Evolutionary conservation across 495 filamentous ascomycete genomes (phyloP).

Genomic region (Trichoderma gamsii): DNA sequence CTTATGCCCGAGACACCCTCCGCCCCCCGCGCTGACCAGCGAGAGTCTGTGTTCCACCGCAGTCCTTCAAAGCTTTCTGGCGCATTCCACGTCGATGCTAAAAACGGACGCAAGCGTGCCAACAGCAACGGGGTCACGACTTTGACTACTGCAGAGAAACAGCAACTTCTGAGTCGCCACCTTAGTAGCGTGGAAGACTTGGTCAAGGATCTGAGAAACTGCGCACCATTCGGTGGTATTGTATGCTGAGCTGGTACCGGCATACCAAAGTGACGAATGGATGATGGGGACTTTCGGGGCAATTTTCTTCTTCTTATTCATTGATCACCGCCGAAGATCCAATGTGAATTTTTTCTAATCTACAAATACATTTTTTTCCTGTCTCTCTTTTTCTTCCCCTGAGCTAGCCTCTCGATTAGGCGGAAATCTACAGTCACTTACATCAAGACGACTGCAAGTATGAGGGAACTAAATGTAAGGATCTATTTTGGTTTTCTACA

Average conservation of each 20-base stretch:
- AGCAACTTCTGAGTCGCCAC: constrained; percentile 70
- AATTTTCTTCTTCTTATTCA: constrained; percentile 2
- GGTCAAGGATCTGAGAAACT: constrained; percentile 82
- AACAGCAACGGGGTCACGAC: constrained; percentile 43
- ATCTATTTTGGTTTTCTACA: not conserved
- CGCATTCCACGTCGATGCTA: constrained; percentile 36
- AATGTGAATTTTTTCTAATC: not conserved
- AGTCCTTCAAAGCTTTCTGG: constrained; percentile 65
- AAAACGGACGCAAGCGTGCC: constrained; percentile 27
- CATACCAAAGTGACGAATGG: constrained; percentile 15
- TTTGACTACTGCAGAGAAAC: constrained; percentile 80
- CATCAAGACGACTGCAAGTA: not conserved
- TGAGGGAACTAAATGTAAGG: not conserved
- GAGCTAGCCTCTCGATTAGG: constrained; percentile 5
- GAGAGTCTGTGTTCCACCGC: constrained; percentile 45
- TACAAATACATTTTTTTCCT: constrained; percentile 9
- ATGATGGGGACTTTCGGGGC: not conserved
- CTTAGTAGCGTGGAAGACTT: constrained; percentile 87
- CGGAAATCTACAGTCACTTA: constrained; percentile 24
- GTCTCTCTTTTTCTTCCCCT: not conserved
- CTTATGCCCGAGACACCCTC: constrained; percentile 83
- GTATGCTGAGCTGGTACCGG: constrained; percentile 27
- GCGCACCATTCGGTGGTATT: constrained; percentile 58
- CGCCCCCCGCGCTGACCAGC: constrained; percentile 37
- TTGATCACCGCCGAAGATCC: not conserved